A percentile compares a stretch with the other conserved stretches of the same genome.
These are phyloP conservation scores for Castanea sativa DNA, from an alignment of 306 rosid genomes.

Conservation along the genomic window DNA sequence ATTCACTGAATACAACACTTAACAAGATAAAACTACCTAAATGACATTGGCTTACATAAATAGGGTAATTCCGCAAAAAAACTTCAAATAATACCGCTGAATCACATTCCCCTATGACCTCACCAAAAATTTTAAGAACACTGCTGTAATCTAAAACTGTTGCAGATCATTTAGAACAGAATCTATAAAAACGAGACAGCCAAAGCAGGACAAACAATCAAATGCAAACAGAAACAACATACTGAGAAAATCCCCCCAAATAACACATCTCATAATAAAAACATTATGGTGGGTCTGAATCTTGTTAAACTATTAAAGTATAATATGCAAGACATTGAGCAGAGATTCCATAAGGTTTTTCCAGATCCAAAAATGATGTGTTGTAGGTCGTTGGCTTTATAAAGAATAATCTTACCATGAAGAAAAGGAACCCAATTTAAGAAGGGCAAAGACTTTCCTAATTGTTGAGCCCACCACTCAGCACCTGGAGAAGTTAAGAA, in stretches of 20 bases:
- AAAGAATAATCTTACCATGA: conserved; percentile 45
- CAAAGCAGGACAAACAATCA: not conserved
- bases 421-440: conserved; percentile 74
- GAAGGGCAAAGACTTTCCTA: conserved; percentile 70
- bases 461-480: conserved; percentile 83
- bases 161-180: not conserved
- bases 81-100: not conserved
- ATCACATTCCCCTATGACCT: not conserved
- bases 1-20: not conserved
- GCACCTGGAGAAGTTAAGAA: conserved; percentile 57
- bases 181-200: not conserved
- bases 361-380: conserved; percentile 11
- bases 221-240: not conserved
- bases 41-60: not conserved
- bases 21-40: not conserved
- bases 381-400: not conserved
- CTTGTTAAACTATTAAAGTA: not conserved
- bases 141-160: not conserved
- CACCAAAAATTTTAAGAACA: not conserved
- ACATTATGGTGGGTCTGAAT: not conserved
- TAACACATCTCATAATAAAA: not conserved
- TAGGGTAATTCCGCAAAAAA: not conserved
- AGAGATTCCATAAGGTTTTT: conserved; percentile 7
- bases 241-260: not conserved
- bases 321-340: conserved; percentile 1